Evolutionary conservation across 768 basidiomycete species (phyloP), one percentile per base, ranked within the genome.

Genomic region (Hericium alpestre): DNA sequence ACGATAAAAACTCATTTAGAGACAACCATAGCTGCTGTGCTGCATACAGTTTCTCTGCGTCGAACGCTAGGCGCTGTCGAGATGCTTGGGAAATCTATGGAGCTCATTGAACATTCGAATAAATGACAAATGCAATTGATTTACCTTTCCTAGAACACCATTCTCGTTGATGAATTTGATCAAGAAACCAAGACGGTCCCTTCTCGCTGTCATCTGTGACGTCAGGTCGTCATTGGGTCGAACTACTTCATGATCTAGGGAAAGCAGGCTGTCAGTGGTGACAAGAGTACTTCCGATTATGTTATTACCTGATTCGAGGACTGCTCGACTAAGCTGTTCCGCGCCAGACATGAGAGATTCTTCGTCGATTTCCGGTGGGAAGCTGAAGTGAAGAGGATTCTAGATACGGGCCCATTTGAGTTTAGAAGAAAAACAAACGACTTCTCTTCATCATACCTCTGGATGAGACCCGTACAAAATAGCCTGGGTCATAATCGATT

Each of bases 81-180:
- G 84, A 82, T 40, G 76, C 69, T 73, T 90, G 90, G 8, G 93
- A 86, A 69, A 95, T 84, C 91, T 94, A 64, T 20, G 47, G 22
- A 23, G 46, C 22, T 18, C 16, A 23, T 38, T 37, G n/a, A n/a
- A 2, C 20, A 22, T 22, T 12, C 13, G 25, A 47, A n/a, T 53
- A 13, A 49, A 15, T 5, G 20, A 22, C 41, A 56, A 10, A 22
- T 39, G 53, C 32, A 13, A 8, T 18, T n/a, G 27, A 59, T 71
- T 61, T 37, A 88, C 92, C 77, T 89, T 91, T 40, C 73, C 74
- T 38, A 94, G 73, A 5, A 86, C 85, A 0, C 80, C 84, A 67
- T 95, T 95, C 54, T 90, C 85, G 48, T 92, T 89, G 64, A 96
- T 88, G 67, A 93, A 95, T 23, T 77, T 78, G 62, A 95, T 89